Evolutionary conservation across 2,329 filamentous ascomycete species (phyloP).

Genomic region (Nemania diffusa): DNA sequence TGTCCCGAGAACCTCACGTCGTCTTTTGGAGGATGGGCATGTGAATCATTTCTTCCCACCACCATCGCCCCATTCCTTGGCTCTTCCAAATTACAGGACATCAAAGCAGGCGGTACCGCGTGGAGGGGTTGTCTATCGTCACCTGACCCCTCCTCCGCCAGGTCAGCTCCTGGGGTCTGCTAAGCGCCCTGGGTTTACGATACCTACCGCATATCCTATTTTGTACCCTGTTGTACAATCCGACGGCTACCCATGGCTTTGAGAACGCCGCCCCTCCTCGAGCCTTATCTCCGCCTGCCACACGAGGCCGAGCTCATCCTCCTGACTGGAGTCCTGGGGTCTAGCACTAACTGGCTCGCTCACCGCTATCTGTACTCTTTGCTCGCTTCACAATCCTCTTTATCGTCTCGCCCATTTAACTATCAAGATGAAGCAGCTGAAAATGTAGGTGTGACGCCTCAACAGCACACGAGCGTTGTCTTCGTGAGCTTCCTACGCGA

Average conservation of each 20-base stretch:
- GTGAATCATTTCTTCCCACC: conserved; percentile 10
- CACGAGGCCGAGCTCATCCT: conserved; percentile 69
- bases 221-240: neutral
- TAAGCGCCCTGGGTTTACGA: too few species aligned
- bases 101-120: neutral
- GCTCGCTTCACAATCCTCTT: conserved; percentile 45
- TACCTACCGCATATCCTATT: neutral
- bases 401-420: conserved; percentile 24
- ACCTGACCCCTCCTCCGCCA: conserved; percentile 19
- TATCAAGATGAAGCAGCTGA: conserved; percentile 10
- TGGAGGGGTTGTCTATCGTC: neutral
- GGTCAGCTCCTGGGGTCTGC: neutral
- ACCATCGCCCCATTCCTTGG: neutral
- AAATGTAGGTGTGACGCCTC: conserved; percentile 33
- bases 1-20: neutral
- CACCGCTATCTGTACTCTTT: conserved; percentile 65
- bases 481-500: conserved; percentile 87
- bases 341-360: conserved; percentile 73
- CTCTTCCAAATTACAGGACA: neutral
- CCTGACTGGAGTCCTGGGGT: conserved; percentile 74
- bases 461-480: conserved; percentile 66
- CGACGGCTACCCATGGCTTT: conserved; percentile 54
- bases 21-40: conserved; percentile 2
- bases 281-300: conserved; percentile 70
- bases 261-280: conserved; percentile 70